Conservation (phyloP, 495 filamentous ascomycete species). For the Choiromyces venosus region DNA sequence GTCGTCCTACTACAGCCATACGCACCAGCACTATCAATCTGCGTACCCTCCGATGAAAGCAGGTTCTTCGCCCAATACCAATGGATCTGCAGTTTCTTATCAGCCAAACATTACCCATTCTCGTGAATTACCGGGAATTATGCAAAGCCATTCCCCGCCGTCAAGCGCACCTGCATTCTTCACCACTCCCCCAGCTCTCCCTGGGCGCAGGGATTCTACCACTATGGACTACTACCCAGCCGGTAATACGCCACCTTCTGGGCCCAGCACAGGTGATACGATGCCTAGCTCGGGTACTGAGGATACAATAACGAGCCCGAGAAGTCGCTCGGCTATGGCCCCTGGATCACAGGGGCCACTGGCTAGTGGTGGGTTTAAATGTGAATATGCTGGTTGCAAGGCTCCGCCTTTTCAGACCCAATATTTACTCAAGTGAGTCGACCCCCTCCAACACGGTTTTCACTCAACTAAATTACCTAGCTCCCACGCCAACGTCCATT, state of each 20-base stretch:
- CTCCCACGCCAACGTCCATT: constrained; percentile 97
- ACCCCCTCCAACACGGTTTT: background rate
- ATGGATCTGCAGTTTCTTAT: constrained; percentile 20
- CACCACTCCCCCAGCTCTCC: constrained; percentile 26
- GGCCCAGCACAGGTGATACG: constrained; percentile 41
- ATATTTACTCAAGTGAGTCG: constrained; percentile 65
- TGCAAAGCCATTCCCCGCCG: constrained; percentile 15
- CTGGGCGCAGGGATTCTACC: constrained; percentile 29
- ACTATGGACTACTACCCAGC: constrained; percentile 33
- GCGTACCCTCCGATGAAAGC: constrained; percentile 37
- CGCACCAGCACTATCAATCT: constrained; percentile 25
- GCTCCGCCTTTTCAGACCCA: constrained; percentile 91
- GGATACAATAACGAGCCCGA: constrained; percentile 36
- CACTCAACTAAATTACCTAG: constrained; percentile 52
- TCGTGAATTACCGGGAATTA: constrained; percentile 28
- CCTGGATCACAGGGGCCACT: constrained; percentile 32
- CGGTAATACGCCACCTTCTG: constrained; percentile 32
- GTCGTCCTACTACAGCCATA: constrained; percentile 25
- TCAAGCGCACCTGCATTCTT: constrained; percentile 32
- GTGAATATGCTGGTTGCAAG: constrained; percentile 67
- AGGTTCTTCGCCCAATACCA: constrained; percentile 18
- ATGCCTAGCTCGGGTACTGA: constrained; percentile 37
- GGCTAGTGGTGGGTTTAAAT: constrained; percentile 45
- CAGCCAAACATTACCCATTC: constrained; percentile 16
- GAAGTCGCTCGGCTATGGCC: constrained; percentile 17